Base-by-base conservation (phyloP, 371 early-diverging fungal species). In the Rhizopus arrhizus region DNA sequence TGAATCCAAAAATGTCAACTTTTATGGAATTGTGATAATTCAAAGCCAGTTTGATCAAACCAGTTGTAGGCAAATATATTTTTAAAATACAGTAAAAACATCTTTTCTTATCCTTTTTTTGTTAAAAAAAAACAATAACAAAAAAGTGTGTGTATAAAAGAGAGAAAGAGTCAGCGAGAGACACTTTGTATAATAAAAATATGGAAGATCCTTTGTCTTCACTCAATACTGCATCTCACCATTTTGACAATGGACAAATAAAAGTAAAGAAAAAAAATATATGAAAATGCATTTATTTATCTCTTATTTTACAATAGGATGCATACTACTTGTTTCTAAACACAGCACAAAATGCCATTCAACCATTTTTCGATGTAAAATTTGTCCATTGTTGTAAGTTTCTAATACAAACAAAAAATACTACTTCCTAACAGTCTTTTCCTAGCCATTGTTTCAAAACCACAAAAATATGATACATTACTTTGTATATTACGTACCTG, bases 361-460 rank as follows among this genome's bases (percentile, higher is more conserved):
- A 51, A 22, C 56, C 66, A 4, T 40, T 70, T 10, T 56, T 59
- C 58, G 62, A 62, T 32, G 59, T 66, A 12, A 70, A 66, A 59
- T 70, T 70, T 62, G 66, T 70, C 41, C 70, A 66, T 48, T 51
- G 49, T 40, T 62, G 70, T 70, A 56, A 67, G 68, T 59, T 50
- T 47, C 29, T 9, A 38, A 50, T 33, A 12, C 15, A 12, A 16
- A 45, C 13, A 11, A 45, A 45, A 45, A 13, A 7, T 7, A 22
- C 15, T 45, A 45, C 3, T 45, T 16, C 0, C 2, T 40, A 10
- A 10, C 40, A 10, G 0, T 40, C 12, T 40, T 40, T 40, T 40
- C 12, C 12, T 56, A 69, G 70, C 70, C 4, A 66, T 70, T 52
- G 66, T 70, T 53, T 57, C 70, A 29, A 62, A 62, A 53, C 66